Base-by-base conservation (phyloP, 371 early-diverging fungal species). In the Parasitella parasitica region DNA sequence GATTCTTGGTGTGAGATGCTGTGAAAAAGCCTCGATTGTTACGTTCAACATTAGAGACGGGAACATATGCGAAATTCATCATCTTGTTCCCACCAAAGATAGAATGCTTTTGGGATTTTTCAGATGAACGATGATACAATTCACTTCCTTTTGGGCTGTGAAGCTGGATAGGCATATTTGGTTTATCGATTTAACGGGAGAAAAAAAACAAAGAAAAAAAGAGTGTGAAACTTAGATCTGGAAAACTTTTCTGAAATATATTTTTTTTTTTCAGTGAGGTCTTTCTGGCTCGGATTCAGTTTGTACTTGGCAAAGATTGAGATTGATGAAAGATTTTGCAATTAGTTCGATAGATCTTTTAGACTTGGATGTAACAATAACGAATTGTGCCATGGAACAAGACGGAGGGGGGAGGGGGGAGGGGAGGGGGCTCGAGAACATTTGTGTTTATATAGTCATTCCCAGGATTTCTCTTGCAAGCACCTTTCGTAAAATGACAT, bases 131-230 rank as follows among this genome's bases (percentile, higher is more conserved):
- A 46, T 57, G 57, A 20, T 57, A 57, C 5, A 57, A 11, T 13
- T 41, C 18, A 4, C 15, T 22, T 24, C 57, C 57, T 22, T 39
- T 48, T 57, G 20, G 28, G n/a, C 34, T 43, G 16, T 46, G 43
- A n/a, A 57, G 48, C 18, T 46, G 57, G 35, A 48, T 46, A 13
- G 57, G 46, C 57, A 57, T 57, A 15, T 57, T 43, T 32, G 32
- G 1, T 32, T 11, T 32, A 32, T 32, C 6, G 6, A 43, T 39
- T 37, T 39, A 39, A 16, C 15, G 2, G 30, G 34, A 57, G 4
- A 18, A 20, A 15, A 15, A 46, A 34, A 12, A 35, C 4, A 34
- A 24, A 6, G 22, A 6, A 46, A 46, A 35, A 46, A 57, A 46
- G 24, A 49, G 49, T 6, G 28, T n/a, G 28, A 28, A 49, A 49